These are phyloP conservation scores for Saksenaea oblongispora DNA, from an alignment of 371 early-diverging fungal genomes.

Conservation along the genomic window DNA sequence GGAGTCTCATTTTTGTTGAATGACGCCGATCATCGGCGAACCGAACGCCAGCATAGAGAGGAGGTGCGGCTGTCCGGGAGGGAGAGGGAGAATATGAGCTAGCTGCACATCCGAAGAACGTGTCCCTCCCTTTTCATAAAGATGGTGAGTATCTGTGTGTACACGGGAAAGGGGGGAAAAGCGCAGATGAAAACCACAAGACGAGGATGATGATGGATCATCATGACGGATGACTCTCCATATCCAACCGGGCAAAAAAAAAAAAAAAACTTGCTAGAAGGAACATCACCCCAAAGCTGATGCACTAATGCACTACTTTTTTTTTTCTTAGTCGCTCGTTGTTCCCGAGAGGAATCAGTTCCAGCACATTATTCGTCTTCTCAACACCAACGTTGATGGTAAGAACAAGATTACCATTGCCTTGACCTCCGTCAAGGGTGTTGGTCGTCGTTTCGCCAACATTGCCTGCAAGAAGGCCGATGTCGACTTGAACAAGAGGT, in stretches of 20 bases:
- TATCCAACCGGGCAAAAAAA: not conserved
- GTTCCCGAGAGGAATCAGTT: constrained; percentile 90
- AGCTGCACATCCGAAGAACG: not conserved
- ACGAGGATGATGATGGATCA: not conserved
- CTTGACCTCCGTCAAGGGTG: constrained; percentile 97
- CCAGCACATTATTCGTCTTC: constrained; percentile 99
- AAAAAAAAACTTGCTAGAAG: not conserved
- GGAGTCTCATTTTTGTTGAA: too few species aligned
- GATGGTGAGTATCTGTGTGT: constrained; percentile 1
- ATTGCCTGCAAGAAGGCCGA: constrained; percentile 98
- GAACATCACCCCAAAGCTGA: not conserved
- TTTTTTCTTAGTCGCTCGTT: constrained; percentile 74
- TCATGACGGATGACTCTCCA: not conserved
- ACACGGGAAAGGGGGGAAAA: not conserved
- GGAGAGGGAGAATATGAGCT: not conserved
- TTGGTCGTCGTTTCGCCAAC: constrained; percentile 98
- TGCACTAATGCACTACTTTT: constrained; percentile 1
- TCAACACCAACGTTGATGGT: constrained; percentile 99
- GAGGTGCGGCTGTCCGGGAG: not conserved
- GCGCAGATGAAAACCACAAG: not conserved
- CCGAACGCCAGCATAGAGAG: not conserved
- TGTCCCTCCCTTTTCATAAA: constrained; percentile 6
- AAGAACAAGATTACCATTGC: constrained; percentile 95
- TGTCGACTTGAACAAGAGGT: constrained; percentile 93
- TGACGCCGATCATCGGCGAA: not conserved